Percentiles rank a stretch among this genome's conserved stretches.
Conservation (phyloP, 176 grass and related monocot genomes). For the Ensete glaucum region DNA sequence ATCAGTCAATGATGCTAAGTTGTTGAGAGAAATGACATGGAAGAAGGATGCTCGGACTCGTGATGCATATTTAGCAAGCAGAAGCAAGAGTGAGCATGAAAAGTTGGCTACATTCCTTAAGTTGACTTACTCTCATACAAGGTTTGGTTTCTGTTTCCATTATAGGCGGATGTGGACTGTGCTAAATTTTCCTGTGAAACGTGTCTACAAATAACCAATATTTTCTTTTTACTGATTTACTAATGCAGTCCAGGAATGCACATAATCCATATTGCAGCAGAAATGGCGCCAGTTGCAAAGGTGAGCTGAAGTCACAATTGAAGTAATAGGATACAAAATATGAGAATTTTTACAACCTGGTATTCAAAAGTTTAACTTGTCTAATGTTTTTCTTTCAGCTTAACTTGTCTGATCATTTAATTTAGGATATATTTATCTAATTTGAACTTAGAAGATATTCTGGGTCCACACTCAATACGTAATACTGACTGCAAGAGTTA, state of each 20-base stretch:
- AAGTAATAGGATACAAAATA: background rate
- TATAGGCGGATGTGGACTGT: background rate
- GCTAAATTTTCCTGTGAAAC: background rate
- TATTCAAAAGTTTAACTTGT: background rate
- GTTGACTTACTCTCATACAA: constrained; percentile 44
- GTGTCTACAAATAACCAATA: background rate
- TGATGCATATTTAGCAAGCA: constrained; percentile 69
- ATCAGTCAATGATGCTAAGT: constrained; percentile 43
- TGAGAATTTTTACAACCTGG: background rate
- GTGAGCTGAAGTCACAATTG: constrained; percentile 33
- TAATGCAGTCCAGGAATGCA: constrained; percentile 68
- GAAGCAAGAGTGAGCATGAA: constrained; percentile 57
- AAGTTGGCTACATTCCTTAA: constrained; percentile 63
- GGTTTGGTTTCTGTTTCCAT: constrained; percentile 32
- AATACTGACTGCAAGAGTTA: background rate
- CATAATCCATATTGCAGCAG: constrained; percentile 88
- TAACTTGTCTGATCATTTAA: background rate
- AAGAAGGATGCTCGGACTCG: constrained; percentile 60
- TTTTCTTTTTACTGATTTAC: constrained; percentile 22
- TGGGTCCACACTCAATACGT: too few species aligned
- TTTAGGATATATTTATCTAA: too few species aligned
- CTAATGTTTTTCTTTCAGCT: background rate
- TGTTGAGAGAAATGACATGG: constrained; percentile 61
- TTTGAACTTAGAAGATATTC: too few species aligned
- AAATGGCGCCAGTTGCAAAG: constrained; percentile 98